Percentiles rank a stretch among this genome's conserved stretches.
These are phyloP conservation scores for Senna siamea DNA, from an alignment of 306 rosid species.

Conservation along the genomic window DNA sequence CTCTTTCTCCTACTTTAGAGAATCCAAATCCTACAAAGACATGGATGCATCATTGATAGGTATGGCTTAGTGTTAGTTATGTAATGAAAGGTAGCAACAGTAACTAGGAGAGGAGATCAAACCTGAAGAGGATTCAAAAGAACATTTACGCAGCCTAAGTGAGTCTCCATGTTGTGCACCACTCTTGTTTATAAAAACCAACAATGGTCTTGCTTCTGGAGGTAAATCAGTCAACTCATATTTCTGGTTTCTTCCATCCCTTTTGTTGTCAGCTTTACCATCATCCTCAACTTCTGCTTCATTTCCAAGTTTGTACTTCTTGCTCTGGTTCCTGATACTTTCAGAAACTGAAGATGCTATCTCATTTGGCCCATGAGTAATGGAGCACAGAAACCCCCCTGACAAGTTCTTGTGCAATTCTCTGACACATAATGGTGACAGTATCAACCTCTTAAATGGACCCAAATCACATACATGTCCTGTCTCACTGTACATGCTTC, in stretches of 20 bases:
- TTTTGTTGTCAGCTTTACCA: conserved; percentile 30
- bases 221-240: conserved; percentile 83
- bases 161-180: conserved; percentile 98
- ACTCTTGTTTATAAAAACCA: conserved; percentile 97
- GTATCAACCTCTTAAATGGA: conserved; percentile 76
- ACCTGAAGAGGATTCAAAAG: conserved; percentile 97
- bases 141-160: conserved; percentile 72
- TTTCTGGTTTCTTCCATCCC: conserved; percentile 62
- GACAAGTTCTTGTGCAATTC: conserved; percentile 58
- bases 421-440: conserved; percentile 83
- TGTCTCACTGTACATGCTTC: too few relatives aligned
- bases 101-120: too few relatives aligned
- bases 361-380: conserved; percentile 95
- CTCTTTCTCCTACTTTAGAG: too few relatives aligned
- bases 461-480: conserved; percentile 95
- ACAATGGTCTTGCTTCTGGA: conserved; percentile 86
- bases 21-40: too few relatives aligned
- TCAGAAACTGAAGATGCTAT: conserved; percentile 92
- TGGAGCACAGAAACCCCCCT: conserved; percentile 81
- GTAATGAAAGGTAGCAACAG: too few relatives aligned
- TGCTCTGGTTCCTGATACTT: conserved; percentile 82
- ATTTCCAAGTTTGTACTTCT: conserved; percentile 74
- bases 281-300: conserved; percentile 59
- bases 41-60: too few relatives aligned
- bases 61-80: too few relatives aligned